Evolutionary conservation across 495 filamentous ascomycete genomes (phyloP), one percentile per base, ranked within the genome.

Genomic region (Penicillium macrosclerotiorum): DNA sequence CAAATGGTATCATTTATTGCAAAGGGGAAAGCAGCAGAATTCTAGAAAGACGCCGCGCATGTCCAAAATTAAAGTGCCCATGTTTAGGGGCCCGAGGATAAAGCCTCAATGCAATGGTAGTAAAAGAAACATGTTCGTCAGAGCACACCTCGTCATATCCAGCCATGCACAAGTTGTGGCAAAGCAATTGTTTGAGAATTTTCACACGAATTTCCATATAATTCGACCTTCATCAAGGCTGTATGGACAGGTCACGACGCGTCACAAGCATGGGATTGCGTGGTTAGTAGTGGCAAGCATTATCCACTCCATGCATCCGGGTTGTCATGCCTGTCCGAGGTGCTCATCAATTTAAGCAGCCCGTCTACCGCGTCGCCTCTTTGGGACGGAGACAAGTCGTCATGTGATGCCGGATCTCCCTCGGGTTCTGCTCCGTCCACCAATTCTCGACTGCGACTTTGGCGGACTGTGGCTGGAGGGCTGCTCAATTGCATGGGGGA

Each of bases 311-410:
- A 59, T 5, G 54, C 37, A 19, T 59, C 56, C 5, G 47, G 37
- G 8, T 31, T 55, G 18, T 54, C 50, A 14, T 46, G 42, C 30
- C 45, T 45, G 31, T 62, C 59, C n/a, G 52, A 46, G 16, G 66
- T 69, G 16, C 51, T 63, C 67, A 69, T 73, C 5, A 73, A 54
- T 43, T 71, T 73, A 20, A 73, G 52, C 16, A 73, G 26, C 32
- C 67, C 69, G 29, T 73, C 67, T 3, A 71, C 67, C 18, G 69
- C 69, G 39, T 73, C 69, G 11, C 67, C 69, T 14, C 60, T 45
- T 31, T 71, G 65, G 16, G 69, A 65, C 3, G 65, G 64, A 20
- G 59, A 55, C 18, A 57, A 27, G 1, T 16, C 27, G 12, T 47
- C 37, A 3, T 49, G 40, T 19, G 41, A 54, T 23, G 42, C 17